Base-by-base conservation (phyloP, 1,284 basidiomycete genomes). In the Schizopora paradoxa region DNA sequence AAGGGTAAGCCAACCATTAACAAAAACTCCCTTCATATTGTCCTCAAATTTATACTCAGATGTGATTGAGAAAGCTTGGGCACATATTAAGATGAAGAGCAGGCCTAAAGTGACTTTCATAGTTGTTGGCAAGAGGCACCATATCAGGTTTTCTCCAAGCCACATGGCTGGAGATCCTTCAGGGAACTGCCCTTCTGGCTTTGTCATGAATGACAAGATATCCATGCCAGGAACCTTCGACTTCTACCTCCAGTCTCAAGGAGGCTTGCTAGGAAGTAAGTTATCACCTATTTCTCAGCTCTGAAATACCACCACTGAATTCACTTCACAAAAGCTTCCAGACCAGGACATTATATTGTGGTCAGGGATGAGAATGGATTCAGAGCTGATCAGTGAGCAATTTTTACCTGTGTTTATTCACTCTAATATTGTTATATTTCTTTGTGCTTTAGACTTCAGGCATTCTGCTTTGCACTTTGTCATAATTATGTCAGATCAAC, bases 121-220 rank as follows among this genome's bases (percentile, higher is more conserved):
- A 14, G 58, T 69, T 14, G 69, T 70, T 10, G 65, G 64, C 1
- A 72, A 72, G 44, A 56, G 66, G 16, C 67, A 67, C 40, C 68
- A 69, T 47, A 58, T 65, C 23, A 54, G 66, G 11, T 69, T 70
- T 55, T 70, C 67, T 69, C 2, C 36, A 54, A 10, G 32, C 33
- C 2, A 14, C 11, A 7, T 44, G 51, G 7, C 40, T 51, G 8
- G 45, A n/a, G 64, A 65, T 4, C 47, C 36, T 23, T 61, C 63
- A 22, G 58, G 56, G 2, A 68, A 69, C 39, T 58, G 64, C 26
- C 55, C 48, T 6, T 51, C 64, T 31, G 61, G 59, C 1, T 62
- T 65, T 41, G 58, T 65, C 6, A 62, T 61, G 5, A 65, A 68
- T 29, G 43, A 53, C 32, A 47, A 35, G 6, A 48, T 58, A 8